Percentiles rank a stretch among this genome's conserved stretches.
These are phyloP conservation scores for Truncatella angustata DNA, from an alignment of 2,329 filamentous ascomycete genomes.

Conservation along the genomic window DNA sequence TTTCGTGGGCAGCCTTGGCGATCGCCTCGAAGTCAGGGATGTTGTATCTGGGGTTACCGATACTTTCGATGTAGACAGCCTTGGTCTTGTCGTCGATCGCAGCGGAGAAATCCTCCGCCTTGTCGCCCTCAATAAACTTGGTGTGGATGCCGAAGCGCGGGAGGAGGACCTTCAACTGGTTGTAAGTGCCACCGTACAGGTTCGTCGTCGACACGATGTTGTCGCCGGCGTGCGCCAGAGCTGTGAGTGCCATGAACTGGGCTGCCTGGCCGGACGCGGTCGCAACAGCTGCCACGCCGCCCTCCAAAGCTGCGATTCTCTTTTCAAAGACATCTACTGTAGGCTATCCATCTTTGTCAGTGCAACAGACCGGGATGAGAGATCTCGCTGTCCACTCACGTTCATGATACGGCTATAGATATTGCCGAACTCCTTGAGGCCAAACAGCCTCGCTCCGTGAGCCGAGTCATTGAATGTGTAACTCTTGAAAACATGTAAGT, in stretches of 20 bases:
- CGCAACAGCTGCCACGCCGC: constrained; percentile 82
- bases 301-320: constrained; percentile 91
- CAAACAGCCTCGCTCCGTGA: constrained; percentile 91
- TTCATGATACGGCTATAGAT: constrained; percentile 98
- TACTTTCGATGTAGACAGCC: constrained; percentile 87
- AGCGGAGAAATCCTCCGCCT: constrained; percentile 72
- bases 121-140: constrained; percentile 84
- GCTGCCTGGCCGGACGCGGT: constrained; percentile 85
- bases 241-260: constrained; percentile 84
- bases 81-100: constrained; percentile 93
- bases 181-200: constrained; percentile 93
- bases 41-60: constrained; percentile 92
- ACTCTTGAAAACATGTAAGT: constrained; percentile 52
- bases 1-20: constrained; percentile 70
- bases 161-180: constrained; percentile 90
- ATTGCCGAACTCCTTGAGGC: constrained; percentile 95
- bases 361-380: background rate
- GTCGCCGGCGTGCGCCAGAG: constrained; percentile 84
- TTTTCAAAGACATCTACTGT: constrained; percentile 97
- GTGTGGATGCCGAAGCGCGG: constrained; percentile 83
- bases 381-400: constrained; percentile 44
- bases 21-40: constrained; percentile 88
- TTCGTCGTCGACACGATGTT: constrained; percentile 92
- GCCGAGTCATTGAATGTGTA: constrained; percentile 95
- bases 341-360: constrained; percentile 50